Percentiles rank a stretch among this genome's conserved stretches.
These are phyloP conservation scores for Botryotinia convoluta DNA, from an alignment of 2,329 filamentous ascomycete genomes.

Conservation along the genomic window DNA sequence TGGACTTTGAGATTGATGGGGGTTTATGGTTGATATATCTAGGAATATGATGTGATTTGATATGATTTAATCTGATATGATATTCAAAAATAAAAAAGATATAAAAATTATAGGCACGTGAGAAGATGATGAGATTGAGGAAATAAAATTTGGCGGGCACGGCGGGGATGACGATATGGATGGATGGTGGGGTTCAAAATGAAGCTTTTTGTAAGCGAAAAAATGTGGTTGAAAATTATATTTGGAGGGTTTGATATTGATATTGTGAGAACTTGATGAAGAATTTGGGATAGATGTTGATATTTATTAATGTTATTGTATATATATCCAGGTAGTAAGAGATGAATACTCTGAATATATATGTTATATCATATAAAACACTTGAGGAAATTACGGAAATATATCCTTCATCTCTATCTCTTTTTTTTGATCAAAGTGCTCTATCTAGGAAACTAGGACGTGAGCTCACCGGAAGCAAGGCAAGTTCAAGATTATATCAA, in stretches of 20 bases:
- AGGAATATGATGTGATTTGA: neutral
- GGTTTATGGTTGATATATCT: neutral
- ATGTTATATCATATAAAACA: neutral
- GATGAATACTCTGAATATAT: neutral
- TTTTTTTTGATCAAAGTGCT: neutral
- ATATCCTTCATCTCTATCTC: neutral
- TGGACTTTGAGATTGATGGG: neutral
- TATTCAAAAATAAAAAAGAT: neutral
- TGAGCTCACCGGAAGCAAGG: neutral
- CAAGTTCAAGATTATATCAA: neutral
- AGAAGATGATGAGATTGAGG: neutral
- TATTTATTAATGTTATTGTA: neutral
- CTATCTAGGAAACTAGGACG: neutral
- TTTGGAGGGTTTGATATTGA: neutral
- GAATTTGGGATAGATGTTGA: neutral
- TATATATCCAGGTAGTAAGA: neutral
- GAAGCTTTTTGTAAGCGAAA: neutral
- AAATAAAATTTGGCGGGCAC: neutral
- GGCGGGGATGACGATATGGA: neutral
- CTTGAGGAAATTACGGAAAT: neutral
- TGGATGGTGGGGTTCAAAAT: neutral
- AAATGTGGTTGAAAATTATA: neutral
- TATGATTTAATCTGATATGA: neutral
- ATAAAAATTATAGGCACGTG: constrained; percentile 7
- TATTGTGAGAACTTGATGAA: neutral